Base-by-base conservation (phyloP, 306 rosid species). In the Aeschynomene evenia region DNA sequence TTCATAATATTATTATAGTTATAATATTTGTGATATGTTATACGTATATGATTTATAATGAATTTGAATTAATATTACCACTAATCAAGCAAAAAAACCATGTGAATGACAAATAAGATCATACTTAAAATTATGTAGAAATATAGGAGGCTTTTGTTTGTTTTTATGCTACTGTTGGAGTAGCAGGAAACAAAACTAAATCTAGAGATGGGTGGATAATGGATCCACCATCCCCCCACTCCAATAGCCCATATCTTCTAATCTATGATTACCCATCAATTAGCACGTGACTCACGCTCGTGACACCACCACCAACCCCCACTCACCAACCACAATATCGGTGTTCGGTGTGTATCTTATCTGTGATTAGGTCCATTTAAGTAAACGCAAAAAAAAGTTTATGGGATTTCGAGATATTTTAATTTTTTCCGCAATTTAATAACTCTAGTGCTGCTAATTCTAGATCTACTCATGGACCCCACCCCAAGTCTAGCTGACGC, bases 381-480 rank as follows among this genome's bases (percentile, higher is more conserved):
- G 71, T n/a, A 19, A 19, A 49, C 18, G 18, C 24, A 43, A 65
- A 49, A 67, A 31, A 1, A 19, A 71, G 31, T 5, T 7, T 24
- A 45, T 59, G 8, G 5, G 16, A 48, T 48, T 59, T 71, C 9
- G 15, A 37, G 2, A 55, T 39, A 14, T 31, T 50, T 33, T 29
- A 15, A 59, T 14, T 45, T 45, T n/a, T 45, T 9, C 42, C 8
- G 4, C 16, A 12, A 43, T 34, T 34, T 34, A 34, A 5, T 34
- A 8, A 28, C 0, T 31, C 23, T n/a, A 37, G 20, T 1, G 50
- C 46, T 12, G 29, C 45, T n/a, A n/a, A 51, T 72, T 36, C 66
- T 60, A 78, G 84, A 86, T 84, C 84, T 73, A 76, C 6, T 10
- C 4, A 16, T 1, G 63, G 85, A 71, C 68, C 86, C 84, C 83